Conservation (phyloP, 225 moss, liverwort and hornwort genomes). For the Pseudoscleropodium purum region DNA sequence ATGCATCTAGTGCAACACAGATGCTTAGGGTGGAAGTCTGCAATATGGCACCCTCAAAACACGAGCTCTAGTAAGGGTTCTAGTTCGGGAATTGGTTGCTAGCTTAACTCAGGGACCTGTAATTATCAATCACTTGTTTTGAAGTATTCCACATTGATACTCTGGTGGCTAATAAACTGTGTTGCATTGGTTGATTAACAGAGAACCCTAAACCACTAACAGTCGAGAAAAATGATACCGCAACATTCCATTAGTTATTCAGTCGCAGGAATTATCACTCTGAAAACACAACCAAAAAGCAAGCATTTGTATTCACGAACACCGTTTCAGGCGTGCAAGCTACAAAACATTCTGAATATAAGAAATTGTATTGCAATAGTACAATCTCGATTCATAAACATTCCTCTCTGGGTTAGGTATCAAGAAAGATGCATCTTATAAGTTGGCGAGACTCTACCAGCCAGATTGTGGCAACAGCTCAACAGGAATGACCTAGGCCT, state of each 20-base stretch:
- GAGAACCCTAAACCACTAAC: no score
- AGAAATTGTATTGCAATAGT: neutral
- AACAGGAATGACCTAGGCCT: constrained; percentile 1
- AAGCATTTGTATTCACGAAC: no score
- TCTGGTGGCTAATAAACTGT: no score
- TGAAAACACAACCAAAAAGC: neutral
- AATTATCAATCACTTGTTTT: no score
- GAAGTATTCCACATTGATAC: no score
- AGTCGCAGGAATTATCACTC: neutral
- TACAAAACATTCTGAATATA: neutral
- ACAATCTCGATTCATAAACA: neutral
- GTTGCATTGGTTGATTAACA: no score
- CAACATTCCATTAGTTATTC: neutral
- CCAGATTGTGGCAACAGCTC: neutral
- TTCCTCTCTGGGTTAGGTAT: neutral
- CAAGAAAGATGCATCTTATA: neutral
- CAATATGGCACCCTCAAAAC: no score
- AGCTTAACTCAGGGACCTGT: no score
- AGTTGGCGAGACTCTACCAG: neutral
- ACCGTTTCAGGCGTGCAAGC: neutral
- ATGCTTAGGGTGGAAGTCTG: no score
- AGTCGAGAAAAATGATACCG: neutral
- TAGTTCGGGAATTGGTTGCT: no score
- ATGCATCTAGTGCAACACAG: no score
- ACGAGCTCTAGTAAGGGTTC: no score